These are phyloP conservation scores for Rasamsonia emersonii DNA, from an alignment of 2,329 filamentous ascomycete genomes.

Conservation along the genomic window DNA sequence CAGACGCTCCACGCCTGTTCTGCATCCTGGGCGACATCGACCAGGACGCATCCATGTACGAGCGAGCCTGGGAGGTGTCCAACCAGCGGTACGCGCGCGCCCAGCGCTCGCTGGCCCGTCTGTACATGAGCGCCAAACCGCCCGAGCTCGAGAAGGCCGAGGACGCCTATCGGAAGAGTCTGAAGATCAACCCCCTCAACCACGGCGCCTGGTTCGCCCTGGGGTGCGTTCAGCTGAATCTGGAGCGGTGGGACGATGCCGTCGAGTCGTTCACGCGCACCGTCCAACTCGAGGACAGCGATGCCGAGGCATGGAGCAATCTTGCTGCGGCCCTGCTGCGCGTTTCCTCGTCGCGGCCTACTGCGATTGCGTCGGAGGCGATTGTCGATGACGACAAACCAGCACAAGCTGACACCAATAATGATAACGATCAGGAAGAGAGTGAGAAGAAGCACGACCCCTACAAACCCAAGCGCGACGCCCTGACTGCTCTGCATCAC, in stretches of 20 bases:
- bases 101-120: conserved; percentile 75
- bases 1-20: conserved; percentile 78
- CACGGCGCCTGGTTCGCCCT: conserved; percentile 81
- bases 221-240: conserved; percentile 76
- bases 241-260: conserved; percentile 68
- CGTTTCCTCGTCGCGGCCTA: conserved; percentile 27
- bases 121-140: conserved; percentile 56
- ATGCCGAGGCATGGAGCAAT: conserved; percentile 92
- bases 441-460: conserved; percentile 37
- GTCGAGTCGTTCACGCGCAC: conserved; percentile 74
- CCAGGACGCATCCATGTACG: conserved; percentile 63
- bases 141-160: conserved; percentile 59
- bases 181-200: conserved; percentile 72
- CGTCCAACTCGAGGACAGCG: conserved; percentile 76
- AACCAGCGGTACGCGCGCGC: conserved; percentile 73
- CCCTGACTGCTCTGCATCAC: conserved; percentile 76
- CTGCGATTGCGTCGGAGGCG: not conserved
- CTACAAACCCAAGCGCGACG: conserved; percentile 58
- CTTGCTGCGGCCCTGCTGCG: conserved; percentile 73
- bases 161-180: conserved; percentile 68
- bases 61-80: conserved; percentile 81
- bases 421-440: conserved; percentile 20
- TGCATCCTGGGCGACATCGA: conserved; percentile 92
- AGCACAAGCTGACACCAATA: conserved; percentile 19
- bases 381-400: conserved; percentile 17